Evolutionary conservation across 1,284 basidiomycete genomes (phyloP).

Genomic region (Schizophyllum amplum): DNA sequence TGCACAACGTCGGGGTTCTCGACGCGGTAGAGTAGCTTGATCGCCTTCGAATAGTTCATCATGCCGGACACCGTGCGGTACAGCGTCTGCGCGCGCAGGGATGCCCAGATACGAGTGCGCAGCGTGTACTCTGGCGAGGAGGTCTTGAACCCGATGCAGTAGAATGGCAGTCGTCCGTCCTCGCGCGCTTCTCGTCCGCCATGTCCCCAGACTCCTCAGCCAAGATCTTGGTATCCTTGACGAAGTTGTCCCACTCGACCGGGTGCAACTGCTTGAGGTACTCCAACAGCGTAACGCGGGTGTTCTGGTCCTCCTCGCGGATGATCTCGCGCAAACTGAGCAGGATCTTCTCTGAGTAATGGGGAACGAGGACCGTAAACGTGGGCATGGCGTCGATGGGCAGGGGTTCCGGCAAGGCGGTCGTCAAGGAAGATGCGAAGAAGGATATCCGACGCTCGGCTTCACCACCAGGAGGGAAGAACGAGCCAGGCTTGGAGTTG

Average conservation of each 20-base stretch:
- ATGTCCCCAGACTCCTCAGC: constrained; percentile 70
- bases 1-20: constrained; percentile 99
- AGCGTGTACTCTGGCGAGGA: constrained; percentile 98
- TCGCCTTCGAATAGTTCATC: constrained; percentile 99
- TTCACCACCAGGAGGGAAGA: constrained; percentile 92
- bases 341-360: constrained; percentile 95
- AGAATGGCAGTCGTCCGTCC: constrained; percentile 96
- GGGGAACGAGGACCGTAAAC: constrained; percentile 92
- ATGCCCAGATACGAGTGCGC: constrained; percentile 99
- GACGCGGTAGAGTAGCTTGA: constrained; percentile 98
- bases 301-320: constrained; percentile 92
- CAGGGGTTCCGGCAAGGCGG: constrained; percentile 85
- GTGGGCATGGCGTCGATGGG: constrained; percentile 97
- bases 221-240: constrained; percentile 99
- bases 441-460: constrained; percentile 95
- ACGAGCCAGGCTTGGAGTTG: constrained; percentile 67
- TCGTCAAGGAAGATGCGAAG: constrained; percentile 93
- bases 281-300: constrained; percentile 90
- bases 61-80: constrained; percentile 99
- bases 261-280: constrained; percentile 99
- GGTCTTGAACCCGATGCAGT: constrained; percentile 99
- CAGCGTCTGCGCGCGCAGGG: constrained; percentile 94
- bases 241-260: constrained; percentile 99
- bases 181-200: constrained; percentile 67
- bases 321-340: constrained; percentile 94